A percentile compares a stretch with the other conserved stretches of the same genome.
Evolutionary conservation across 148 eudicot genomes (phyloP).

Genomic region (Tetragonia tetragonoides): DNA sequence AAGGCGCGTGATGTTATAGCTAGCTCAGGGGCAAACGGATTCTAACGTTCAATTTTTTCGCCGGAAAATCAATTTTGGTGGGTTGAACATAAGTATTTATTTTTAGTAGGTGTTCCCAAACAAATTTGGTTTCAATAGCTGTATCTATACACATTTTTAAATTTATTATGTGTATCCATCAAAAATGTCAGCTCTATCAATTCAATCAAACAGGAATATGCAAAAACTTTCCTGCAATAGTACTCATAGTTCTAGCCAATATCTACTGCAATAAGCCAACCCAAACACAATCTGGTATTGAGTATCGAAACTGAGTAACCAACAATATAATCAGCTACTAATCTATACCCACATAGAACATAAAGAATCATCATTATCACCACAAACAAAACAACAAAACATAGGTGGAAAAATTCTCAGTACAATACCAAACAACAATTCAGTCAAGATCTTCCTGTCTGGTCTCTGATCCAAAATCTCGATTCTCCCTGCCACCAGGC

Average conservation of each 20-base stretch:
- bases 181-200: no score
- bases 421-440: constrained; percentile 16
- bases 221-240: not conserved
- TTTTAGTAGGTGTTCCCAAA: no score
- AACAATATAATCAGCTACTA: not conserved
- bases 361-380: not conserved
- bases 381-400: not conserved
- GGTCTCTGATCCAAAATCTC: constrained; percentile 31
- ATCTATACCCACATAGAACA: not conserved
- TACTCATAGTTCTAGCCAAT: not conserved
- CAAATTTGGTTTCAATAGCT: no score
- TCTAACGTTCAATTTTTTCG: no score
- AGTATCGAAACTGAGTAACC: not conserved
- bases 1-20: no score
- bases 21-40: no score
- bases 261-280: not conserved
- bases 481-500: constrained; percentile 13
- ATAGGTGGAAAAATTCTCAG: not conserved
- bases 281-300: not conserved
- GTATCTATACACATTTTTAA: no score
- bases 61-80: no score
- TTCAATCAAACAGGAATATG: no score
- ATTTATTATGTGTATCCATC: no score
- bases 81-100: no score
- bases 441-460: constrained; percentile 39